Percentiles rank a stretch among this genome's conserved stretches.
phyloP scores from a whole-genome alignment of 345 rosid species.

The Brassica carinata region DNA sequence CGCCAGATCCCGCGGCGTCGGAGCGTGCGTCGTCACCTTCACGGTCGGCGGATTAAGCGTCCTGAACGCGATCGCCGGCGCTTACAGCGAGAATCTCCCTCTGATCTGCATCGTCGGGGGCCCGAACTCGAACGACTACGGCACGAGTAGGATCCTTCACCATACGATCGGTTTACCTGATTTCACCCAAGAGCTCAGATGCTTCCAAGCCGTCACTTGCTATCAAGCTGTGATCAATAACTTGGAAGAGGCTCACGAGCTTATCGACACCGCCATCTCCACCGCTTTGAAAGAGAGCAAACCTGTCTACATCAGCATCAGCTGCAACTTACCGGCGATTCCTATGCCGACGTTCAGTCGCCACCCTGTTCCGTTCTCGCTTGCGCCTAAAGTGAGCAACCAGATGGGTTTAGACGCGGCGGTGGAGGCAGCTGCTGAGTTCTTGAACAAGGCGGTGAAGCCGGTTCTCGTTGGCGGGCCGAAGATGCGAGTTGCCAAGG shows the following conservation, averaged over 20 bases:
- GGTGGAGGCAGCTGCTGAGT: constrained; percentile 56
- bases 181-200: constrained; percentile 59
- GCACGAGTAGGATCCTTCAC: constrained; percentile 61
- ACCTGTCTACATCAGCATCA: constrained; percentile 66
- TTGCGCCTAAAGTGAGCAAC: constrained; percentile 52
- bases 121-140: constrained; percentile 69
- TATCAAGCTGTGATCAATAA: constrained; percentile 59
- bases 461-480: constrained; percentile 63
- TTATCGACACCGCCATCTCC: constrained; percentile 58
- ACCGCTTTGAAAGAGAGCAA: constrained; percentile 63
- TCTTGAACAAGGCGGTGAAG: constrained; percentile 62
- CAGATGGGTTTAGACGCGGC: constrained; percentile 49
- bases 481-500: constrained; percentile 50
- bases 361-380: constrained; percentile 51
- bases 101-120: constrained; percentile 65
- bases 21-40: constrained; percentile 70
- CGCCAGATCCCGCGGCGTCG: constrained; percentile 67
- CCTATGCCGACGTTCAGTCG: constrained; percentile 54
- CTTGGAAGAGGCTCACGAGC: constrained; percentile 64
- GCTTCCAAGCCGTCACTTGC: constrained; percentile 65
- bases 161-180: constrained; percentile 68
- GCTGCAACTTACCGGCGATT: constrained; percentile 56
- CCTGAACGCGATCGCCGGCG: constrained; percentile 66
- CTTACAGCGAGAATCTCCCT: constrained; percentile 66
- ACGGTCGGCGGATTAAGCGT: constrained; percentile 72